Evolutionary conservation across 345 rosid genomes (phyloP), one percentile per base, ranked within the genome.

Genomic region (Populus davidiana): DNA sequence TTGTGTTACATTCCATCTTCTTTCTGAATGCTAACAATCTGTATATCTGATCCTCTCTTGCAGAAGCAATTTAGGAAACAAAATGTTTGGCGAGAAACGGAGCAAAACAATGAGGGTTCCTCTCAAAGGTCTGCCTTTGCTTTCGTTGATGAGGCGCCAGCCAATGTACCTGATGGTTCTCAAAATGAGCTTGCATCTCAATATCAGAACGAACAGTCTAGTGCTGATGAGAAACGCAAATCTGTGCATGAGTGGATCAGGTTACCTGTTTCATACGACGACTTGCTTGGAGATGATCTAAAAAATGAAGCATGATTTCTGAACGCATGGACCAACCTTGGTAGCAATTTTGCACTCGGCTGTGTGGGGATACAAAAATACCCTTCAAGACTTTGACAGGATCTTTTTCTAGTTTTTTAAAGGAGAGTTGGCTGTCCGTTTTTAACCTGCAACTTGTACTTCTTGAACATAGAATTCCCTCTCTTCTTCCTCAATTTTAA

Each of bases 61-160:
- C 96, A 96, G 98, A 93, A 90, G 81, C 99, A 93, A 83, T 96
- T 96, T 74, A 91, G 86, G 89, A 81, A 87, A 23, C 90, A 82
- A 72, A 84, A 83, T 74, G 71, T 81, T 1, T 74, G 73, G 49
- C 89, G 69, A 69, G 85, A 69, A 50, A 83, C 79, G 16, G 78
- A 59, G 61, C 76, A 69, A 72, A 83, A 79, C 52, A 77, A 76
- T 72, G 87, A 75, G 61, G 82, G 69, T 68, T 78, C 80, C 70
- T 50, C 82, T 5, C 85, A 81, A 75, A 85, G 76, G 82, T 65
- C 76, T 67, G 76, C 69, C 23, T 71, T 56, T 70, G 83, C 49
- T 54, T 43, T 75, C 27, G 62, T 82, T 54, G 84, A 82, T 67
- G 89, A 69, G 82, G 78, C 74, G 35, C 66, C 82, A 31, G 74